Base-by-base conservation (phyloP, 2,329 filamentous ascomycete species). In the Aspergillus uvarum region DNA sequence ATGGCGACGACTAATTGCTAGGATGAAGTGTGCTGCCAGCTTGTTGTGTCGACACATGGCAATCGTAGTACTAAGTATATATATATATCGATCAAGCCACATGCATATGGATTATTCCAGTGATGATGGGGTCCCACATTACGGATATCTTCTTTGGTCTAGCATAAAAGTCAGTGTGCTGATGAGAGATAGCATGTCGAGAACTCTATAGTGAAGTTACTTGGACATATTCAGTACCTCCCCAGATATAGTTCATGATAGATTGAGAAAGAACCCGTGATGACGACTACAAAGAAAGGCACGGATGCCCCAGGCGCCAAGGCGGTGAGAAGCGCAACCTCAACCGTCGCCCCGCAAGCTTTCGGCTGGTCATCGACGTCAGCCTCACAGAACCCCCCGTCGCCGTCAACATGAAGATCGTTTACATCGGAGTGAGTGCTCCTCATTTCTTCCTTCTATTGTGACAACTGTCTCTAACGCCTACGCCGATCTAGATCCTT, bases 361-460 rank as follows among this genome's bases (percentile, higher is more conserved):
- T 47, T 44, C 42, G 32, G 42, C 22, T 44, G 38, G 42, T 56
- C 53, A 56, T 59, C 62, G 60, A 62, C 62, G 62, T 64, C 62
- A 64, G 60, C 53, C 54, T 52, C 49, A 22, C 54, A 19, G 16
- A 32, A 24, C 51, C 56, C 51, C 52, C 51, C 11, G 47, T 59
- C 58, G 65, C 67, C 71, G 74, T 74, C 78, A 87, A 70, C 74
- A 94, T 94, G 91, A 94, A 93, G 86, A 81, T 95, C 77, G 84
- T 90, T 77, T 95, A 95, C 79, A 91, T 96, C 74, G 91, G 91
- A 70, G 91, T 95, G 87, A 65, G 87, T 74, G 19, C 50, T 55
- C 54, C 60, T 71, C 2, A 11, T 54, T 49, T 14, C 59, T 19
- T 14, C 19, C 8, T 14, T 48, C 11, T 31, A 5, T 10, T 14